These are phyloP conservation scores for Microstegium vimineum DNA, from an alignment of 176 grass and related monocot genomes.

Conservation along the genomic window DNA sequence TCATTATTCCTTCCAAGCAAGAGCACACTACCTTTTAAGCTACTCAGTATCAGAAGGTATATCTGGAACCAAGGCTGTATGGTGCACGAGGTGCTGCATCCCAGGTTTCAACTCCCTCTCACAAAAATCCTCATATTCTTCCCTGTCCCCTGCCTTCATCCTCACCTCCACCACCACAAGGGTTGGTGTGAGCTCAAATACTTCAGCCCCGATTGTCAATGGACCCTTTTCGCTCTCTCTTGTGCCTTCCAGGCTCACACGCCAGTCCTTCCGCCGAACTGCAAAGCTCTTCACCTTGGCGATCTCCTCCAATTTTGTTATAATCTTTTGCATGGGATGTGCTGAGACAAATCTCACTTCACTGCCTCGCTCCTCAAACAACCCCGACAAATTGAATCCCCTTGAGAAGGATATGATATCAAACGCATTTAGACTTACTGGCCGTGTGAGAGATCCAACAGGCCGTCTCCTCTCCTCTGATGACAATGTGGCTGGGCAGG, in stretches of 20 bases:
- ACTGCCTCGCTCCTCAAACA: conserved; percentile 87
- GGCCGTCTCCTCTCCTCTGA: conserved; percentile 48
- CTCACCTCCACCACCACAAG: conserved; percentile 93
- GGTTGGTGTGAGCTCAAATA: conserved; percentile 85
- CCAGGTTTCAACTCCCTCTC: conserved; percentile 87
- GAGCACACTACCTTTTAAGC: conserved; percentile 36
- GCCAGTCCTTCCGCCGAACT: conserved; percentile 74
- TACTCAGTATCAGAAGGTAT: conserved; percentile 52
- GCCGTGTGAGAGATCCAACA: conserved; percentile 48
- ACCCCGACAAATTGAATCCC: conserved; percentile 79
- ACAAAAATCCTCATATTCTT: conserved; percentile 95
- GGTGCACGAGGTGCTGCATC: conserved; percentile 66
- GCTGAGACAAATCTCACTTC: conserved; percentile 78
- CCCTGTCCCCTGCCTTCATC: conserved; percentile 77
- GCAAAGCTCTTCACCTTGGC: conserved; percentile 75
- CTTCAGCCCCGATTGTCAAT: conserved; percentile 81
- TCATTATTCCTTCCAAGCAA: conserved; percentile 23
- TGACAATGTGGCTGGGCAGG: conserved; percentile 74
- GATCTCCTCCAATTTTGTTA: conserved; percentile 88
- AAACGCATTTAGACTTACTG: conserved; percentile 81
- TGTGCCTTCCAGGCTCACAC: conserved; percentile 87
- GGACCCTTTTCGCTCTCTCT: conserved; percentile 87
- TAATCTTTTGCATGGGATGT: conserved; percentile 55
- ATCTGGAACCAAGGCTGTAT: conserved; percentile 34
- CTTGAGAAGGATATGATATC: conserved; percentile 96